Evolutionary conservation across 2,329 filamentous ascomycete genomes (phyloP), one percentile per base, ranked within the genome.

Genomic region (Colletotrichum destructivum): DNA sequence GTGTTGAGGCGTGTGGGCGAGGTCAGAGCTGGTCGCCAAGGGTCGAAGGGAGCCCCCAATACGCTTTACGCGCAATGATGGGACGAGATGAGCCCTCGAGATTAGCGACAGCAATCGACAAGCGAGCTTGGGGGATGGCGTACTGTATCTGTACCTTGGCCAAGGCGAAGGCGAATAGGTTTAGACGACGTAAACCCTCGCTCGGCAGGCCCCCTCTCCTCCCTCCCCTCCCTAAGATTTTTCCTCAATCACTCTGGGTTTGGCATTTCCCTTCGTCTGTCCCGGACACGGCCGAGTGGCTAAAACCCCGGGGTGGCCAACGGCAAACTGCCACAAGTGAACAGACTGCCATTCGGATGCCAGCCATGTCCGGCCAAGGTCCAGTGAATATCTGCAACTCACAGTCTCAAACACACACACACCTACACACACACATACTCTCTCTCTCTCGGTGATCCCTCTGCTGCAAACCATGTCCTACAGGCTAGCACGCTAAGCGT

Each of bases 81-180:
- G 55, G 52, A 62, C 64, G 40, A 54, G 46, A 71, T 60, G 52
- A 63, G 55, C 46, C n/a, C 52, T 69, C n/a, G 42, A 68, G 54
- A 60, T 63, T 71, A 46, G 46, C 59, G 47, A 62, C 18, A 31
- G 46, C 26, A n/a, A 57, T 47, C 16, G 7, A 16, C 42, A 40
- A 49, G 12, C 54, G 40, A 42, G 21, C 38, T n/a, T 31, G 31
- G 15, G 9, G 15, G 12, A 21, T 31, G 18, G 31, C 2, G n/a
- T 15, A 31, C 31, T 31, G 31, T 35, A 35, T 35, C 31, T 11
- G 31, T 35, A 11, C 31, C 31, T 35, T 35, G 31, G 31, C 31
- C 31, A 2, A 31, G 31, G 31, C 31, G 7, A 31, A 31, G 31
- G 7, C 31, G 8, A 7, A 31, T 35, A 11, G 31, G 31, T 35